Evolutionary conservation across 2,329 filamentous ascomycete species (phyloP).

Genomic region (Arthrocladium fulminans): DNA sequence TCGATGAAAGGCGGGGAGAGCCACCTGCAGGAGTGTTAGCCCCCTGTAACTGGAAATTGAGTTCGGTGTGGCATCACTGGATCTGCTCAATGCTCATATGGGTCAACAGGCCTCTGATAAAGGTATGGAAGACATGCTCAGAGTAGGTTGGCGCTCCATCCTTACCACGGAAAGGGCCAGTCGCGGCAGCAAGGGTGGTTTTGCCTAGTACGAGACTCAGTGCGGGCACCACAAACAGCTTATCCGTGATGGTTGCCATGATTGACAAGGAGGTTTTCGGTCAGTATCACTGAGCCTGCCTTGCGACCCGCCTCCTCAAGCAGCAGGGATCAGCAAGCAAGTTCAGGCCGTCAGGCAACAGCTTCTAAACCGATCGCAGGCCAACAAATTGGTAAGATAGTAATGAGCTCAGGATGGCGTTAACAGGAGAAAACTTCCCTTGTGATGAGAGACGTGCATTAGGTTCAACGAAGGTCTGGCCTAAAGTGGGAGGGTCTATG

Average conservation of each 20-base stretch:
- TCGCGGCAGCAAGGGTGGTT: constrained; percentile 26
- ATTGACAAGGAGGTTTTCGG: not conserved
- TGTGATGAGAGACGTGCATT: no score
- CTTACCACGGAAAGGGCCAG: constrained; percentile 32
- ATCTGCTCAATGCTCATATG: constrained; percentile 11
- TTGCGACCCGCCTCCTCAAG: no score
- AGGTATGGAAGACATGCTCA: constrained; percentile 28
- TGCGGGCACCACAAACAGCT: constrained; percentile 26
- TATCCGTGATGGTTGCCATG: constrained; percentile 27
- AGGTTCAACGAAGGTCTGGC: no score
- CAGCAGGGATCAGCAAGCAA: no score
- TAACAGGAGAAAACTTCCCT: no score
- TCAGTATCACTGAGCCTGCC: not conserved
- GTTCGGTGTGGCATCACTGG: constrained; percentile 13
- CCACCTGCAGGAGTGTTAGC: constrained; percentile 15
- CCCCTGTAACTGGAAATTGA: not conserved
- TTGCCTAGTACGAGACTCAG: constrained; percentile 24
- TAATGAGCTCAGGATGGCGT: no score
- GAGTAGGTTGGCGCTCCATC: constrained; percentile 29
- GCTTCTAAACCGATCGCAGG: no score
- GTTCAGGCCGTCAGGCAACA: no score
- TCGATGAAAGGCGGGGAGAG: constrained; percentile 15
- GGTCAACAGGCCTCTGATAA: constrained; percentile 23
- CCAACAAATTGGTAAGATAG: no score
- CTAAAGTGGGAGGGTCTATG: no score